Base-by-base conservation (phyloP, 129 eudicot species). In the Rutidosis leptorrhynchoides region DNA sequence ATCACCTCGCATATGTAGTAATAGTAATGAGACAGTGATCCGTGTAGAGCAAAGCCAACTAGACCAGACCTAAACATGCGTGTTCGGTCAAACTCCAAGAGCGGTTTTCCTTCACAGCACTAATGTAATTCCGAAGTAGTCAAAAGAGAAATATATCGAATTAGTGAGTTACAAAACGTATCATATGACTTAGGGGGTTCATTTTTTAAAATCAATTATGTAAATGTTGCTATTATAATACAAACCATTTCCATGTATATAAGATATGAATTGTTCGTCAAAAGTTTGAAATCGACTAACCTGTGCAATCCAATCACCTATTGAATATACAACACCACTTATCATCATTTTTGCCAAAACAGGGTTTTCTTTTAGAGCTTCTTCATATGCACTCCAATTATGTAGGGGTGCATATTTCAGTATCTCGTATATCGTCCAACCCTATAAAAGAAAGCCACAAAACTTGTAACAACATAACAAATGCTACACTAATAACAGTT, bases 301-400 rank as follows among this genome's bases (percentile, higher is more conserved):
- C 82, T 90, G 97, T 49, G 97, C 97, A 62, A 90, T 90, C 97
- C 97, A 90, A 76, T 90, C 95, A 14, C 97, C 97, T 9, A 86
- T 15, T 42, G 97, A 83, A 71, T 90, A 90, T 4, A 90, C 97
- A 11, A 90, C 82, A 51, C 97, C 95, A 68, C 97, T 90, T 40
- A 90, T 90, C 71, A 79, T 79, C 97, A 86, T 90, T 69, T 90
- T 90, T 4, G 97, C 83, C 46, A 90, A 73, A 6, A 90, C 82
- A 6, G 95, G 97, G 70, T 90, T 84, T 43, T 80, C 58, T 74
- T 82, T 90, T 19, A 90, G 97, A 64, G 95, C 95, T 71, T 83
- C 97, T 76, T 90, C 97, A 54, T 90, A 90, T 8, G 97, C 97
- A 57, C 58, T 80, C 97, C 97, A 90, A 28, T 85, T 90, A 77